These are phyloP conservation scores for Alternaria rosae DNA, from an alignment of 2,329 filamentous ascomycete genomes.

Conservation along the genomic window DNA sequence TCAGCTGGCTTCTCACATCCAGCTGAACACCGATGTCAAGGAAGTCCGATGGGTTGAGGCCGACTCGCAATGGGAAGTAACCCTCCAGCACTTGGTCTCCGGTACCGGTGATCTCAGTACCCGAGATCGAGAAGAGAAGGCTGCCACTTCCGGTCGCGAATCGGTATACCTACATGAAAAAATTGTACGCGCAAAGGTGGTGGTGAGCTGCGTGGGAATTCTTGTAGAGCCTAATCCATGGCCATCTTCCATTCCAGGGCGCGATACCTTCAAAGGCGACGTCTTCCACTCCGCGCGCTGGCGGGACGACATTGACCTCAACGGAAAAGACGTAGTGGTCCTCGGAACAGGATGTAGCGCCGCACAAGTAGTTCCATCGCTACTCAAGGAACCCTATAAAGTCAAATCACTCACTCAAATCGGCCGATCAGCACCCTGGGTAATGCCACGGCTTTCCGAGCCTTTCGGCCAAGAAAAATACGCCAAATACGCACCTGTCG, in stretches of 20 bases:
- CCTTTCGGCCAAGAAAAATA: constrained; percentile 7
- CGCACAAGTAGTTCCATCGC: neutral
- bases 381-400: constrained; percentile 4
- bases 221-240: neutral
- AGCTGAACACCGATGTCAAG: neutral
- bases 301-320: constrained; percentile 55
- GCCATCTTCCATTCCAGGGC: constrained; percentile 49
- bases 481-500: neutral
- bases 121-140: neutral
- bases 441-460: constrained; percentile 2
- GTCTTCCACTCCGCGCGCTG: constrained; percentile 62
- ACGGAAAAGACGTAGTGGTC: constrained; percentile 61
- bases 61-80: neutral
- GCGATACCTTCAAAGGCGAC: constrained; percentile 57
- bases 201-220: neutral
- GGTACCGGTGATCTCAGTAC: neutral
- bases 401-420: constrained; percentile 13
- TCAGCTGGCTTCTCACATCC: neutral
- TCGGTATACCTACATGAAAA: neutral
- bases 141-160: neutral
- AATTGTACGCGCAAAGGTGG: neutral
- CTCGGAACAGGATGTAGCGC: constrained; percentile 44
- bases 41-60: neutral
- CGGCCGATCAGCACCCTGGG: constrained; percentile 6
- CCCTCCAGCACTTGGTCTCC: neutral